Evolutionary conservation across 2,329 filamentous ascomycete species (phyloP).

Genomic region (Huntiella decipiens): DNA sequence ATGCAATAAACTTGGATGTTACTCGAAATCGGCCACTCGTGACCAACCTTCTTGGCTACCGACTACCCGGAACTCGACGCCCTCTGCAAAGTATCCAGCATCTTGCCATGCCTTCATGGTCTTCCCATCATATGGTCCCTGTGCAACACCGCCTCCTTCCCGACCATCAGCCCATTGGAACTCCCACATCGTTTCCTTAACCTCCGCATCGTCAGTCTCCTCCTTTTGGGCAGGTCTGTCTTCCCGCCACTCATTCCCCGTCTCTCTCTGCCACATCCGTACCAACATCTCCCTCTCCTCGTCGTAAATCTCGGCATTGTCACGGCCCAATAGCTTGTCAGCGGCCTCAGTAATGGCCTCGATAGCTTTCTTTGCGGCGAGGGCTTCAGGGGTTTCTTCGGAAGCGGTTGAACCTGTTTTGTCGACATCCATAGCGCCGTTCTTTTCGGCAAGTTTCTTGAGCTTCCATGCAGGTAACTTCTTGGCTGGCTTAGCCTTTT

Average conservation of each 20-base stretch:
- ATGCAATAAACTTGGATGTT: slow-evolving; percentile 5
- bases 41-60: slow-evolving; percentile 38
- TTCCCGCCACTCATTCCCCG: slow-evolving; percentile 64
- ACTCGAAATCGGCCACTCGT: slow-evolving; percentile 30
- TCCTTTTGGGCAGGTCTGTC: slow-evolving; percentile 18
- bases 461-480: slow-evolving; percentile 48
- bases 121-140: slow-evolving; percentile 70
- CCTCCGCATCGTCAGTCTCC: slow-evolving; percentile 12
- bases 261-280: slow-evolving; percentile 66
- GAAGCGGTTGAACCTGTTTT: slow-evolving; percentile 27
- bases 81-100: slow-evolving; percentile 82
- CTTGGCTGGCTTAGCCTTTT: slow-evolving; percentile 31
- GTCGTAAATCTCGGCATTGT: slow-evolving; percentile 82
- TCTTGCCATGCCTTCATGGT: slow-evolving; percentile 86
- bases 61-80: slow-evolving; percentile 55
- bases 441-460: slow-evolving; percentile 42
- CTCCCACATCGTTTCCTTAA: slow-evolving; percentile 47
- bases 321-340: slow-evolving; percentile 66
- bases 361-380: slow-evolving; percentile 51
- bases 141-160: slow-evolving; percentile 48
- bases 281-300: slow-evolving; percentile 67
- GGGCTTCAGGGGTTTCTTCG: slow-evolving; percentile 43
- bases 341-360: slow-evolving; percentile 75
- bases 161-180: slow-evolving; percentile 82
- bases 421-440: slow-evolving; percentile 52